phyloP scores from a whole-genome alignment of 306 rosid species.

The Fragaria vesca region DNA sequence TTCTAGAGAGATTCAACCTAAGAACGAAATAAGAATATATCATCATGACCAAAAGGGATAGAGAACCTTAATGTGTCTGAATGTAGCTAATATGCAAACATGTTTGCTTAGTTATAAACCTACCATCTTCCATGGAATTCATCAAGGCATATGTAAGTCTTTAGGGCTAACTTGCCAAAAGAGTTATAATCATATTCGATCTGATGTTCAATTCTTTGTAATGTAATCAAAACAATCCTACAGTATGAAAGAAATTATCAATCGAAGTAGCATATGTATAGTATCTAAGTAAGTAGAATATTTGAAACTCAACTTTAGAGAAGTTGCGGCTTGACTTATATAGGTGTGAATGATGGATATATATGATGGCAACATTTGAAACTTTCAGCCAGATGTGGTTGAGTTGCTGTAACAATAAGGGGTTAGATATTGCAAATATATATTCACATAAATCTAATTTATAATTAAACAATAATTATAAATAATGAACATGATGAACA shows the following conservation, averaged over 20 bases:
- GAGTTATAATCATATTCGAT: not conserved
- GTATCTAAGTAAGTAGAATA: not conserved
- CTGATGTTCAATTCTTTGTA: not conserved
- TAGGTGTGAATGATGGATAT: not conserved
- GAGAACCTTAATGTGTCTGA: not conserved
- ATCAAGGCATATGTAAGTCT: not conserved
- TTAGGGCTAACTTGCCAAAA: not conserved
- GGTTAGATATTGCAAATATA: no score
- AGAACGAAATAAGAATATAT: not conserved
- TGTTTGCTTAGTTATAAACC: not conserved
- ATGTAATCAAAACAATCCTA: not conserved
- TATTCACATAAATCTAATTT: no score
- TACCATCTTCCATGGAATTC: not conserved
- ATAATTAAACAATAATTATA: no score
- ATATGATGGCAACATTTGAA: not conserved
- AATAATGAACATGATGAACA: no score
- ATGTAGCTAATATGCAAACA: not conserved
- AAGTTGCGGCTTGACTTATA: constrained; percentile 5
- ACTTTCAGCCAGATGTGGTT: not conserved
- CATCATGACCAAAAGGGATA: not conserved
- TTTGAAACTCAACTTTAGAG: not conserved
- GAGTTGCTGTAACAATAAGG: no score
- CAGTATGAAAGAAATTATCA: not conserved
- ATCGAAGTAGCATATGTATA: not conserved
- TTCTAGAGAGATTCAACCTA: not conserved